A percentile compares a stretch with the other conserved stretches of the same genome.
phyloP scores from a whole-genome alignment of 768 basidiomycete species.

The Kwoniella europaea region DNA sequence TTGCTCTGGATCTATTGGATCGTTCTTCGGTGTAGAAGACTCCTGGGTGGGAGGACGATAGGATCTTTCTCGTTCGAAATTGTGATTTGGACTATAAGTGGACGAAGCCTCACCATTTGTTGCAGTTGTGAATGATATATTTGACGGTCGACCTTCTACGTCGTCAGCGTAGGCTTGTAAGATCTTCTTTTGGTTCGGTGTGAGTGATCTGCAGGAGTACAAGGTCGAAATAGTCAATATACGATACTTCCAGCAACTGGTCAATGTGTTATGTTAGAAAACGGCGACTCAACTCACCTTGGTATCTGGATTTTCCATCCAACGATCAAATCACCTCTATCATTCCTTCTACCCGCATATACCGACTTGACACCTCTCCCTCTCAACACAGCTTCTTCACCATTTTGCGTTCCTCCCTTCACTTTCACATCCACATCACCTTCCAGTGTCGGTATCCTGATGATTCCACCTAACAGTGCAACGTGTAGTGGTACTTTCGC shows the following conservation, averaged over 20 bases:
- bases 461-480: constrained; percentile 89
- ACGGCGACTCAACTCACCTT: constrained; percentile 67
- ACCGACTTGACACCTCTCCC: constrained; percentile 72
- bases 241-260: too few species aligned
- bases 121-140: constrained; percentile 45
- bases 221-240: too few species aligned
- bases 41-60: constrained; percentile 13
- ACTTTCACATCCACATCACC: constrained; percentile 94
- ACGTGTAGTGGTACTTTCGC: constrained; percentile 87
- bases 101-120: constrained; percentile 27
- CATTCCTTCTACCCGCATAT: constrained; percentile 38
- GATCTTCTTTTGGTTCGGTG: constrained; percentile 80
- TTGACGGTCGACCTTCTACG: constrained; percentile 69
- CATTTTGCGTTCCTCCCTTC: constrained; percentile 90
- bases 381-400: constrained; percentile 94
- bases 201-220: constrained; percentile 68
- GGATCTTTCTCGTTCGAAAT: constrained; percentile 9
- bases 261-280: not conserved
- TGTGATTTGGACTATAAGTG: constrained; percentile 4
- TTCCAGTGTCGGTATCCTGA: constrained; percentile 90
- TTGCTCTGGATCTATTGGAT: constrained; percentile 13
- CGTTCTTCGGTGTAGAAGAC: not conserved
- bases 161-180: constrained; percentile 90
- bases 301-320: constrained; percentile 86
- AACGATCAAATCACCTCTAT: constrained; percentile 77